Evolutionary conservation across 148 eudicot species (phyloP).

Genomic region (Vaccinium myrtillus): DNA sequence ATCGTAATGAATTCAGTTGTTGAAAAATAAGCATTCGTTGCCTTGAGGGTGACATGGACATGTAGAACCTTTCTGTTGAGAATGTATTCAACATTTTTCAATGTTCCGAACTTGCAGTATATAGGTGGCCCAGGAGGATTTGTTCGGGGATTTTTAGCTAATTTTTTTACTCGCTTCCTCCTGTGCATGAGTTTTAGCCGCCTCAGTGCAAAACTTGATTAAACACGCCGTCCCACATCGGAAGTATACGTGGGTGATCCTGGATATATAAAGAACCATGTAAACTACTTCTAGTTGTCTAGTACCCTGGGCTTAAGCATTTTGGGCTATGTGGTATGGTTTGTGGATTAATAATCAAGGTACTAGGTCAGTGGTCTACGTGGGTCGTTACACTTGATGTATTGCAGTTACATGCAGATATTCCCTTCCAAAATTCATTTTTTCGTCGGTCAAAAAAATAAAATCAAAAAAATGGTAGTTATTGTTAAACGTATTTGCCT

Average conservation of each 20-base stretch:
- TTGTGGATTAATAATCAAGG: too few species aligned
- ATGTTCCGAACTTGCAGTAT: background rate
- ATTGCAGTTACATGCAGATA: background rate
- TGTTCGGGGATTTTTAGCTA: background rate
- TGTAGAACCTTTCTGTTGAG: background rate
- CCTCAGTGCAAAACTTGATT: background rate
- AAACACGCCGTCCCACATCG: too few species aligned
- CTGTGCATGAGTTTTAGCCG: background rate
- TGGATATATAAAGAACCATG: too few species aligned
- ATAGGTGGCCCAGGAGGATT: background rate
- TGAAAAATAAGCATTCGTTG: background rate
- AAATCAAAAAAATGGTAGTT: background rate
- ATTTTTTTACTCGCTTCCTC: background rate
- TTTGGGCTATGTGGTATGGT: too few species aligned
- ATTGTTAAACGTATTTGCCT: background rate
- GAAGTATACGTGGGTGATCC: too few species aligned
- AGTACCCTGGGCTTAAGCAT: too few species aligned
- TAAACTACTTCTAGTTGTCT: too few species aligned
- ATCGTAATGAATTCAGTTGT: background rate
- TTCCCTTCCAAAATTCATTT: background rate
- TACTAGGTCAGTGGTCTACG: too few species aligned
- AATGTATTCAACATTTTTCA: background rate
- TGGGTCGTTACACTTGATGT: background rate
- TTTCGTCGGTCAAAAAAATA: background rate
- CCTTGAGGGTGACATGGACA: slow-evolving; percentile 3